These are phyloP conservation scores for Adansonia grandidieri DNA, from an alignment of 441 rosid species.

Conservation along the genomic window DNA sequence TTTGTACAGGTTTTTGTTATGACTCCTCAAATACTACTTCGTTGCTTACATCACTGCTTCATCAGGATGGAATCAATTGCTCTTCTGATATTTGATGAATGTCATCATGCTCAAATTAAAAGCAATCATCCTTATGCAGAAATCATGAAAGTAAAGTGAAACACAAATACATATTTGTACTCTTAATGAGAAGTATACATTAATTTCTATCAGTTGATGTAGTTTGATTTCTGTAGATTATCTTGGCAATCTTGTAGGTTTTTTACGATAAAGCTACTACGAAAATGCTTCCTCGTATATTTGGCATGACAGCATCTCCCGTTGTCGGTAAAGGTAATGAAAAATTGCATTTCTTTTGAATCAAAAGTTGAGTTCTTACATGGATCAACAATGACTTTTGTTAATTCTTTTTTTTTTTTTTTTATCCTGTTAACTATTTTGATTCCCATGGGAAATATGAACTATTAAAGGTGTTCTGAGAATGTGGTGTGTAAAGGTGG, in stretches of 20 bases:
- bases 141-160: conserved; percentile 80
- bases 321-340: conserved; percentile 86
- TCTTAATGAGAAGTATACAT: conserved; percentile 4
- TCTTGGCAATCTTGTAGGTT: conserved; percentile 53
- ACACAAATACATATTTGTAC: conserved; percentile 25
- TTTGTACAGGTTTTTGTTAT: conserved; percentile 86
- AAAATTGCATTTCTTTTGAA: conserved; percentile 12
- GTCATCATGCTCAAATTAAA: conserved; percentile 92
- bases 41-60: conserved; percentile 81
- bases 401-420: background rate
- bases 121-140: conserved; percentile 90
- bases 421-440: background rate
- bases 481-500: conserved; percentile 2
- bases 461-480: background rate
- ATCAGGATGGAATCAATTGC: conserved; percentile 87
- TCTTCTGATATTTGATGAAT: conserved; percentile 89
- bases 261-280: conserved; percentile 58
- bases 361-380: background rate
- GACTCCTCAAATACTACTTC: conserved; percentile 86
- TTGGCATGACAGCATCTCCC: conserved; percentile 99
- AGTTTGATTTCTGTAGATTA: conserved; percentile 29
- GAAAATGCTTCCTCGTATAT: conserved; percentile 73
- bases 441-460: background rate
- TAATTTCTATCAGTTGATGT: conserved; percentile 21
- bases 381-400: background rate